A percentile compares a stretch with the other conserved stretches of the same genome.
Conservation (phyloP, 805 yeast genomes). For the Candida xiaguanensis region DNA sequence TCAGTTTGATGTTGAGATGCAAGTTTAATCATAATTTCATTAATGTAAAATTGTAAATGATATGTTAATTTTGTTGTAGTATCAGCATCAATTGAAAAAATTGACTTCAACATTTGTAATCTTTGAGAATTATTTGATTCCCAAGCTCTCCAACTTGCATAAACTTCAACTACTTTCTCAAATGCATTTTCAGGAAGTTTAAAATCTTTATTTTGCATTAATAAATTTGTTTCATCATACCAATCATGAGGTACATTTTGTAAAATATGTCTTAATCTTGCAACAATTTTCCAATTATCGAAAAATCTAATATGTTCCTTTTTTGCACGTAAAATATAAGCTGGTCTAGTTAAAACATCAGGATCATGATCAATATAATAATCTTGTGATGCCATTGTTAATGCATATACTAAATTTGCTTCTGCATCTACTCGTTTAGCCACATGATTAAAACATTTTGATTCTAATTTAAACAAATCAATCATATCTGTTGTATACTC, state of each 20-base stretch:
- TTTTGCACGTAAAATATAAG: slow-evolving; percentile 70
- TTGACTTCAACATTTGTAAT: slow-evolving; percentile 15
- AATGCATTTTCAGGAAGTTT: slow-evolving; percentile 49
- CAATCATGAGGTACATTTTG: slow-evolving; percentile 55
- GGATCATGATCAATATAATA: slow-evolving; percentile 75
- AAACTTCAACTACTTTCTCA: slow-evolving; percentile 52
- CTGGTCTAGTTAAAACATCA: slow-evolving; percentile 83
- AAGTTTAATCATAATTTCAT: slow-evolving; percentile 6
- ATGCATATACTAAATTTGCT: slow-evolving; percentile 40
- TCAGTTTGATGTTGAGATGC: slow-evolving; percentile 4
- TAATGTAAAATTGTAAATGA: slow-evolving; percentile 5
- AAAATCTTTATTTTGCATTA: slow-evolving; percentile 16
- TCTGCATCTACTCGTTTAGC: slow-evolving; percentile 11
- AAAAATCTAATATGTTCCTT: slow-evolving; percentile 71
- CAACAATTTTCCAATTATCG: slow-evolving; percentile 84
- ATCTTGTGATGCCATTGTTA: slow-evolving; percentile 36
- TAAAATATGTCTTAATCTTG: slow-evolving; percentile 73
- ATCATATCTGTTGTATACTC: slow-evolving; percentile 14
- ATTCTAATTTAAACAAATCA: slow-evolving; percentile 13
- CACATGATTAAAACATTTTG: slow-evolving; percentile 15
- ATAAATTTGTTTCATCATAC: slow-evolving; percentile 29
- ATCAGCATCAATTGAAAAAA: slow-evolving; percentile 9
- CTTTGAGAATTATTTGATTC: slow-evolving; percentile 51
- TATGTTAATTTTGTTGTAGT: not conserved
- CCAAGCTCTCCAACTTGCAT: slow-evolving; percentile 88